Conservation (phyloP, 2,329 filamentous ascomycete genomes). For the Penicillium aurantiogriseum region DNA sequence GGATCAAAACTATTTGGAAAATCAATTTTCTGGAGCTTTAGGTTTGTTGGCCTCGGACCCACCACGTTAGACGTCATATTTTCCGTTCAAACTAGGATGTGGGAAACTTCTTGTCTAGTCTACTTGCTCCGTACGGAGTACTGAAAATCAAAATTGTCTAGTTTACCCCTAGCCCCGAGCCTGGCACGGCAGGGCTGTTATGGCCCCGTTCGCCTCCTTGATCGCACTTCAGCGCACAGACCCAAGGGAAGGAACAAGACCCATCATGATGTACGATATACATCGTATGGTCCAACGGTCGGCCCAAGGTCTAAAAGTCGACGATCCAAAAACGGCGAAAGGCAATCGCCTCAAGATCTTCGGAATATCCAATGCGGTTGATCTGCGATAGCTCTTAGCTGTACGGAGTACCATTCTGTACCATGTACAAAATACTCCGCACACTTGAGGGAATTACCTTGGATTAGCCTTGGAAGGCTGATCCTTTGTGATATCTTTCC, state of each 20-base stretch:
- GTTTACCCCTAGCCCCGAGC: not conserved
- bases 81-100: not conserved
- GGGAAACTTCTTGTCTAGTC: too few species aligned
- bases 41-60: constrained; percentile 3
- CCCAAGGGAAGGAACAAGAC: not conserved
- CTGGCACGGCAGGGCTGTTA: not conserved
- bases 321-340: constrained; percentile 9
- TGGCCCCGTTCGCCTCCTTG: constrained; percentile 1
- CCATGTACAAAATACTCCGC: not conserved
- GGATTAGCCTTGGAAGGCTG: not conserved
- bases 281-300: constrained; percentile 21
- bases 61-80: constrained; percentile 4
- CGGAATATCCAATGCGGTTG: constrained; percentile 11
- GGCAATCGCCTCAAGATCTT: constrained; percentile 23
- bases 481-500: constrained; percentile 1
- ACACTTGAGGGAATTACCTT: not conserved
- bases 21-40: constrained; percentile 5
- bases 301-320: constrained; percentile 13
- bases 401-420: not conserved
- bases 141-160: not conserved
- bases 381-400: constrained; percentile 7
- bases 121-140: too few species aligned
- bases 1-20: not conserved
- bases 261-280: constrained; percentile 16
- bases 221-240: constrained; percentile 16